Evolutionary conservation across 176 grass and related monocot genomes (phyloP).

Genomic region (Zea luxurians): DNA sequence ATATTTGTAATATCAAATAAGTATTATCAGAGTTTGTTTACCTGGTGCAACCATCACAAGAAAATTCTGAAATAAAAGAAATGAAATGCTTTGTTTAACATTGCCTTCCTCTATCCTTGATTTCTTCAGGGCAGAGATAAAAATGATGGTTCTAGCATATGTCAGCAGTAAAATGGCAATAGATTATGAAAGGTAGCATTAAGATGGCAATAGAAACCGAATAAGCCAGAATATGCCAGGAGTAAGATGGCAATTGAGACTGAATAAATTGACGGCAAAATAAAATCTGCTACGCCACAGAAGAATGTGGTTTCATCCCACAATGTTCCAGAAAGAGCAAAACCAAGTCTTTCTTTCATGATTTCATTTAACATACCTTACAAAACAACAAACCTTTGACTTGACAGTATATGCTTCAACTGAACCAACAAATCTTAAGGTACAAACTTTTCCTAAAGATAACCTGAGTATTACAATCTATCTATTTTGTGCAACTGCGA

Average conservation of each 20-base stretch:
- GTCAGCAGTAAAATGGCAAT: too few species aligned
- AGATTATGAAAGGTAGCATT: too few species aligned
- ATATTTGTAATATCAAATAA: too few species aligned
- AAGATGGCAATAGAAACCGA: neutral
- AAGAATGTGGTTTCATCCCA: neutral
- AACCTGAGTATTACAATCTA: neutral
- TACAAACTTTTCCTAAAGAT: neutral
- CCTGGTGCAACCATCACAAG: too few species aligned
- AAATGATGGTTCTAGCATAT: too few species aligned
- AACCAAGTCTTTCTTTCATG: neutral
- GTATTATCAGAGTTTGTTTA: too few species aligned
- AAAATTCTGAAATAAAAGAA: too few species aligned
- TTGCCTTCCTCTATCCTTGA: too few species aligned
- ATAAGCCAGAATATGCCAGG: neutral
- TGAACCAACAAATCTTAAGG: neutral
- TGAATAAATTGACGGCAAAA: neutral
- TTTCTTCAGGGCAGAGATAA: too few species aligned
- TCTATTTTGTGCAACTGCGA: conserved; percentile 17
- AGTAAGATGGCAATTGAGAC: neutral
- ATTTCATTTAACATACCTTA: neutral
- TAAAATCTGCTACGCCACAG: neutral
- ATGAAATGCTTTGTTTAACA: too few species aligned
- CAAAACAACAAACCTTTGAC: conserved; percentile 7
- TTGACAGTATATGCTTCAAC: conserved; percentile 25
- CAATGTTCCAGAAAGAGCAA: conserved; percentile 7